phyloP scores from a whole-genome alignment of 805 yeast species.

The Lachancea sp. region DNA sequence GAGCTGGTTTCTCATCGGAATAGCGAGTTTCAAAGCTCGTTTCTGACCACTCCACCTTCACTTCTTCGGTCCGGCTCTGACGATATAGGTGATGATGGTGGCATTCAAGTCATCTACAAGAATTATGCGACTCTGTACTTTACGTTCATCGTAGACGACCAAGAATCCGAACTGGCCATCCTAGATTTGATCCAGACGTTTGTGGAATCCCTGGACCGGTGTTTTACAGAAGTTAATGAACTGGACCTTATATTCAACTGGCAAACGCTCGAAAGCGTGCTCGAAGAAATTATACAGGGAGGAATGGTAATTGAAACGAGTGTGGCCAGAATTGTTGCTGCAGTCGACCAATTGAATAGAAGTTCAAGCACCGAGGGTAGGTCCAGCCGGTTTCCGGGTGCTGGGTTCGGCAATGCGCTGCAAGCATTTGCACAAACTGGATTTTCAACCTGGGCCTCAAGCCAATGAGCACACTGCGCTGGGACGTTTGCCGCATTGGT shows the following conservation, averaged over 20 bases:
- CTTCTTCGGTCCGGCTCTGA: slow-evolving; percentile 34
- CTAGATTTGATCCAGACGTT: slow-evolving; percentile 92
- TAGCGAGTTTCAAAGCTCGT: slow-evolving; percentile 69
- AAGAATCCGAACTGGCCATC: slow-evolving; percentile 90
- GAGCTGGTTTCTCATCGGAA: slow-evolving; percentile 66
- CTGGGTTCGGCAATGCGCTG: slow-evolving; percentile 26
- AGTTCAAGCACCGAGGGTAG: slow-evolving; percentile 23
- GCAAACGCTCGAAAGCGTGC: slow-evolving; percentile 89
- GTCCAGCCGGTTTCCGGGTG: slow-evolving; percentile 17
- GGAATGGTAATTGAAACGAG: slow-evolving; percentile 97
- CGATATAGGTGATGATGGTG: slow-evolving; percentile 48
- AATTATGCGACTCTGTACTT: slow-evolving; percentile 95
- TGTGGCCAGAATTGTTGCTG: slow-evolving; percentile 67
- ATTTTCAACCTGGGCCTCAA: slow-evolving; percentile 32
- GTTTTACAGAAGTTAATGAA: slow-evolving; percentile 93
- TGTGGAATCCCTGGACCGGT: slow-evolving; percentile 88
- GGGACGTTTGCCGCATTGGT: no score
- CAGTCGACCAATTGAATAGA: slow-evolving; percentile 54
- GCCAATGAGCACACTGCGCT: slow-evolving; percentile 17
- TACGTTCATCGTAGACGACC: slow-evolving; percentile 92
- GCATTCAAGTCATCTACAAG: slow-evolving; percentile 83
- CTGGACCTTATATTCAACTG: slow-evolving; percentile 96
- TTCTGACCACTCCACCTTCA: slow-evolving; percentile 82
- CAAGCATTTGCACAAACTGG: slow-evolving; percentile 32
- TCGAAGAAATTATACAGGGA: slow-evolving; percentile 91